Percentiles rank a stretch among this genome's conserved stretches.
These are phyloP conservation scores for Albifimbria verrucaria DNA, from an alignment of 2,329 filamentous ascomycete genomes.

Conservation along the genomic window DNA sequence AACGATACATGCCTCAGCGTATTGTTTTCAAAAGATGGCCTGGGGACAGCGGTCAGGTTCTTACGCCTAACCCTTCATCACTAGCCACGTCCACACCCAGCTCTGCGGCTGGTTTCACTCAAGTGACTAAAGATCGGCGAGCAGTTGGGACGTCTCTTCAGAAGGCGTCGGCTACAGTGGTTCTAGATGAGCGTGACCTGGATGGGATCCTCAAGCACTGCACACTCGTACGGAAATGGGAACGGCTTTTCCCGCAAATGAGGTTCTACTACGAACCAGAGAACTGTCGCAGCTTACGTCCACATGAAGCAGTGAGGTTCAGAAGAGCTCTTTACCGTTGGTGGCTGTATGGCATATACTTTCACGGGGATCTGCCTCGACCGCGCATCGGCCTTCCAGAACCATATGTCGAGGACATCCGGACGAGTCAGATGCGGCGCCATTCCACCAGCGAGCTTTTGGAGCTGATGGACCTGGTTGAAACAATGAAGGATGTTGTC, in stretches of 20 bases:
- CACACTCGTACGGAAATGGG: constrained; percentile 33
- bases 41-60: constrained; percentile 26
- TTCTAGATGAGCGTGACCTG: constrained; percentile 30
- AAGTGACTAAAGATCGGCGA: constrained; percentile 18
- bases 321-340: constrained; percentile 50
- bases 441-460: constrained; percentile 41
- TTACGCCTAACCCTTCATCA: constrained; percentile 14
- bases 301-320: constrained; percentile 42
- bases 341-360: constrained; percentile 53
- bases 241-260: constrained; percentile 38
- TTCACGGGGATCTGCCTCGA: constrained; percentile 41
- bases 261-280: constrained; percentile 44
- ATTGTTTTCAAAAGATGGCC: constrained; percentile 35
- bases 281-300: constrained; percentile 40
- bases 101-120: constrained; percentile 14
- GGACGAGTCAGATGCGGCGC: constrained; percentile 40
- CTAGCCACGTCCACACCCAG: constrained; percentile 4
- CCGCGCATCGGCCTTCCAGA: constrained; percentile 35
- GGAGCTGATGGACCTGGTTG: constrained; percentile 43
- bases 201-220: constrained; percentile 30
- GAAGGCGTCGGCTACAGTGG: constrained; percentile 17
- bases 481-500: constrained; percentile 42
- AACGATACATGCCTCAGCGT: constrained; percentile 34
- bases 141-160: not conserved
- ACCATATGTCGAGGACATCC: constrained; percentile 35